Percentiles rank a stretch among this genome's conserved stretches.
Conservation (phyloP, 805 yeast species). For the Torulaspora indica region DNA sequence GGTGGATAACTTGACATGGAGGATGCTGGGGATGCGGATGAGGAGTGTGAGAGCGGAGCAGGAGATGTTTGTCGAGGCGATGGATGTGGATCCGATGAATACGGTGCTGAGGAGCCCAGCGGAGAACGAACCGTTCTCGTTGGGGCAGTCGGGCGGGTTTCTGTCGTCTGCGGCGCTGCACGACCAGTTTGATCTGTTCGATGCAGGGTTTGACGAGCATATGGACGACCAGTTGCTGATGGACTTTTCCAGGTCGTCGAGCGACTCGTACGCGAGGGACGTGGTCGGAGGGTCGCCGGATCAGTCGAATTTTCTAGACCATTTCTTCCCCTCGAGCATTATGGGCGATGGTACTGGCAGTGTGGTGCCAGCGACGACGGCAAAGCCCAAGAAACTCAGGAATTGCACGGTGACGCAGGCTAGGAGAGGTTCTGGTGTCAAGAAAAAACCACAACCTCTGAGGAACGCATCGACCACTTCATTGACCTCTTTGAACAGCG, state of each 20-base stretch:
- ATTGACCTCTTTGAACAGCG: conserved; percentile 8
- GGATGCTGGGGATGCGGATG: conserved; percentile 63
- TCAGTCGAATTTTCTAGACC: conserved; percentile 9
- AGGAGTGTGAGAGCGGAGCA: conserved; percentile 1
- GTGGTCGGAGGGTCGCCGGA: not conserved
- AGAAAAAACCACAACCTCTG: conserved; percentile 11
- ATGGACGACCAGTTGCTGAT: conserved; percentile 11
- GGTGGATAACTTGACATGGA: conserved; percentile 83
- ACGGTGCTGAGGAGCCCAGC: conserved; percentile 6
- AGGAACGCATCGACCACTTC: conserved; percentile 12
- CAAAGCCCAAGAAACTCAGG: not conserved
- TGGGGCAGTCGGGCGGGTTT: conserved; percentile 16
- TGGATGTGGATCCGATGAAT: conserved; percentile 7
- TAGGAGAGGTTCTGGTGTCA: conserved; percentile 13
- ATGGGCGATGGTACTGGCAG: not conserved
- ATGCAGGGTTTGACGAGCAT: conserved; percentile 4
- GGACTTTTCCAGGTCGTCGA: conserved; percentile 8
- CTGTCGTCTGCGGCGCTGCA: conserved; percentile 9
- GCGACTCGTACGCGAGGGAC: conserved; percentile 2
- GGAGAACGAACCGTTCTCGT: too few relatives aligned
- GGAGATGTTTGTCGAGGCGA: not conserved
- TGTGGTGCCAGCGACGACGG: not conserved
- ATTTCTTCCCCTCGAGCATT: conserved; percentile 7
- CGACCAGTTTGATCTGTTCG: conserved; percentile 10
- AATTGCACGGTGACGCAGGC: conserved; percentile 5